Evolutionary conservation across 345 rosid species (phyloP), one percentile per base, ranked within the genome.

Genomic region (Eucalyptus virginea): DNA sequence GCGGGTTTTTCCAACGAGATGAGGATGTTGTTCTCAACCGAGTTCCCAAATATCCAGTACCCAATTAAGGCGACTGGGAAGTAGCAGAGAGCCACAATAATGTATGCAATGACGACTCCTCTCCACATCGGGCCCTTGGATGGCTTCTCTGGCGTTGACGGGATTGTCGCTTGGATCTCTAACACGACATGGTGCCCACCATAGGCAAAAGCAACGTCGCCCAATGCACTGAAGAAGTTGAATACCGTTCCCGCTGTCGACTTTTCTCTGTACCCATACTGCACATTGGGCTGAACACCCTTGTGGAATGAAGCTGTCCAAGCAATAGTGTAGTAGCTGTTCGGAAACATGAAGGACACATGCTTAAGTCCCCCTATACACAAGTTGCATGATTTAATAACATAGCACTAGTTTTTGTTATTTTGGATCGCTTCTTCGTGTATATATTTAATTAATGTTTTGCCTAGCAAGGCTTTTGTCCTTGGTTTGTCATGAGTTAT

Each of bases 111-210:
- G 2, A 95, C 14, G 34, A 95, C 96, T 34, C 96, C 98, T 91
- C 69, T 95, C 97, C 97, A 94, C 96, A 94, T 95, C 0, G 96
- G 97, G 32, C 92, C 90, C 89, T 95, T 96, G 11, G 98, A 96
- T 14, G 97, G 97, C 90, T 93, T 94, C 90, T 94, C 96, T 0
- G 96, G 95, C 8, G 95, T 93, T 11, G 98, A 96, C 1, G 95
- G 97, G 80, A 96, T 96, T 2, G 96, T 95, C 69, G 97, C 97
- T 93, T 96, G 96, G 90, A 95, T 96, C 89, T 95, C 97, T 86
- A 96, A 30, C 49, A 92, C 97, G 30, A 95, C 96, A 62, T 95
- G 93, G 89, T 95, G 98, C 8, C 98, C 97, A 0, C 95, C 97
- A 69, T 95, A 95, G 54, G 98, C 97, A 89, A 95, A 96, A 81